A percentile compares a stretch with the other conserved stretches of the same genome.
These are phyloP conservation scores for Calonectria montana DNA, from an alignment of 2,329 filamentous ascomycete genomes.

Conservation along the genomic window DNA sequence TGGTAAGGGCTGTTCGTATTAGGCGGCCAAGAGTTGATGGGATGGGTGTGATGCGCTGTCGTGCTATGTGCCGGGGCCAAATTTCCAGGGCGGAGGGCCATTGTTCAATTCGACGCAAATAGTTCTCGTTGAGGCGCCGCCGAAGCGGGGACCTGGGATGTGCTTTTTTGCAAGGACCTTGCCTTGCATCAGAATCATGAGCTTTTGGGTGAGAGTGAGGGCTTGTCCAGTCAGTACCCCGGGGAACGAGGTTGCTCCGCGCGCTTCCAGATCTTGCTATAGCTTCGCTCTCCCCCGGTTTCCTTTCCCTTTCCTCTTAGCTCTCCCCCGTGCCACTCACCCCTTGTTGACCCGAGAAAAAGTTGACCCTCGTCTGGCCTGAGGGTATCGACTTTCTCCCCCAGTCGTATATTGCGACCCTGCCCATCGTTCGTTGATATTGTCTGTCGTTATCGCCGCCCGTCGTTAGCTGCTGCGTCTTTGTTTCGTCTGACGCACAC, in stretches of 20 bases:
- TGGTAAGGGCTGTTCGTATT: conserved; percentile 32
- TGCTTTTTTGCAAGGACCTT: conserved; percentile 24
- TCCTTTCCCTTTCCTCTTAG: neutral
- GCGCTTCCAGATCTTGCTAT: conserved; percentile 33
- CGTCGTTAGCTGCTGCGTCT: conserved; percentile 21
- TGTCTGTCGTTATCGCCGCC: conserved; percentile 27
- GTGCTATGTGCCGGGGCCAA: conserved; percentile 32
- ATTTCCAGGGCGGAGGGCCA: neutral
- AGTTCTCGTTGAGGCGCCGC: conserved; percentile 35
- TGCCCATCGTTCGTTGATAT: conserved; percentile 19
- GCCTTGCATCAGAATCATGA: conserved; percentile 16
- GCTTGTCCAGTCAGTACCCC: neutral
- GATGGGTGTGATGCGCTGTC: conserved; percentile 35
- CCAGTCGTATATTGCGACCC: conserved; percentile 18
- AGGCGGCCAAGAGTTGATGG: conserved; percentile 19
- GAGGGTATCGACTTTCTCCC: neutral
- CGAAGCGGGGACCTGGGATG: conserved; percentile 18
- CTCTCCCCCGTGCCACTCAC: conserved; percentile 9
- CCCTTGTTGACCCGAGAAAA: conserved; percentile 30
- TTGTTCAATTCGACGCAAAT: neutral
- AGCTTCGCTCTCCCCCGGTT: conserved; percentile 38
- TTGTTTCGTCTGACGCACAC: conserved; percentile 7
- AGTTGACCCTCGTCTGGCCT: neutral
- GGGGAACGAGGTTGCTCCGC: neutral
- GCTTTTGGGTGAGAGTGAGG: neutral